These are phyloP conservation scores for Pichia sp. DNA, from an alignment of 1,139 yeast species.

Conservation along the genomic window DNA sequence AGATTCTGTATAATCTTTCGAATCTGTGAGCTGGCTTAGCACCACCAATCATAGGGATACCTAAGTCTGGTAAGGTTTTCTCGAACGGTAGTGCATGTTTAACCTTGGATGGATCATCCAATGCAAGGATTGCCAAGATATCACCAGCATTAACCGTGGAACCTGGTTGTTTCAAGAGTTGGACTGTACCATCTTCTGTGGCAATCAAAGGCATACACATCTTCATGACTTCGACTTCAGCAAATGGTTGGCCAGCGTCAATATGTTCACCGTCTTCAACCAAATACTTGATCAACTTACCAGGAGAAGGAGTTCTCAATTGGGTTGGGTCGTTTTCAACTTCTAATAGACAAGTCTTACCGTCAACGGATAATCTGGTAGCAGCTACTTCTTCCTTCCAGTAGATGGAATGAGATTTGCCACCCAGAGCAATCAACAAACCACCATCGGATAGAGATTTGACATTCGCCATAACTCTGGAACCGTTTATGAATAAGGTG, in stretches of 20 bases:
- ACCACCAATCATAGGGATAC: constrained; percentile 78
- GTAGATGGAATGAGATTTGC: constrained; percentile 90
- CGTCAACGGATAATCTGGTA: constrained; percentile 91
- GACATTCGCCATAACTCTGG: constrained; percentile 82
- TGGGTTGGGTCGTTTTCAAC: constrained; percentile 98
- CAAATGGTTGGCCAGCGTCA: constrained; percentile 87
- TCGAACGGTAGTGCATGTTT: constrained; percentile 95
- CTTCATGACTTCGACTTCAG: constrained; percentile 99
- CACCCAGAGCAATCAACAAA: constrained; percentile 77
- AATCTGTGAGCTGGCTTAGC: constrained; percentile 78
- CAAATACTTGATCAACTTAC: constrained; percentile 88
- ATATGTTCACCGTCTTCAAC: constrained; percentile 96
- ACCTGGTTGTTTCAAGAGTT: constrained; percentile 96
- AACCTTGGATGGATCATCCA: constrained; percentile 95
- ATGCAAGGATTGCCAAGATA: constrained; percentile 85
- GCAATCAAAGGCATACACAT: constrained; percentile 94
- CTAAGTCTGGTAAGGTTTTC: constrained; percentile 87
- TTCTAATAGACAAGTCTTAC: constrained; percentile 90
- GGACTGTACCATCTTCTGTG: constrained; percentile 89
- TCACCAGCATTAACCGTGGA: constrained; percentile 95
- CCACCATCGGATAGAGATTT: constrained; percentile 93
- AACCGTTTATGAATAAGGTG: constrained; percentile 88
- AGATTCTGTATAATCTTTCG: constrained; percentile 51
- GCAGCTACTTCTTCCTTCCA: constrained; percentile 98
- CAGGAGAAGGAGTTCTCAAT: constrained; percentile 97